These are phyloP conservation scores for Kodamaea ohmeri DNA, from an alignment of 1,139 yeast genomes.

Conservation along the genomic window DNA sequence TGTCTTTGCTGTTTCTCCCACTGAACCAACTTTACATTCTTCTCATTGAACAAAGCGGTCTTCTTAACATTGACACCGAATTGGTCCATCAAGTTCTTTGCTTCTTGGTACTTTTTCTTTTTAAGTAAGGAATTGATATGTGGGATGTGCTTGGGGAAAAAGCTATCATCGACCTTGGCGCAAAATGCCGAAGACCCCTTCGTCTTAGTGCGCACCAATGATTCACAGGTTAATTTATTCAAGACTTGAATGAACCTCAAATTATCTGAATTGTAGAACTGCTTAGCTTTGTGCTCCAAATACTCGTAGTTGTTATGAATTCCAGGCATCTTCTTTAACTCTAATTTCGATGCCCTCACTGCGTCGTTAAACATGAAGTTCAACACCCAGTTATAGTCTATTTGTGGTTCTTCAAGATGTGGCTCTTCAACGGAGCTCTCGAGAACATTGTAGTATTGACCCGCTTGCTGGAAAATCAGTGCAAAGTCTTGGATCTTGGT, in stretches of 20 bases:
- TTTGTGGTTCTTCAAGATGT: constrained; percentile 18
- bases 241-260: constrained; percentile 32
- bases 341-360: constrained; percentile 32
- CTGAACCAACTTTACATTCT: constrained; percentile 23
- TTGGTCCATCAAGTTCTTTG: constrained; percentile 29
- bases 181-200: constrained; percentile 36
- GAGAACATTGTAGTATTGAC: constrained; percentile 32
- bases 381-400: constrained; percentile 28
- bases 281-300: constrained; percentile 22
- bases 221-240: constrained; percentile 47
- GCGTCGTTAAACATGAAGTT: constrained; percentile 27
- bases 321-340: constrained; percentile 23
- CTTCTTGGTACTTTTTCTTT: constrained; percentile 43
- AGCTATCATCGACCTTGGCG: constrained; percentile 25
- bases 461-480: constrained; percentile 39
- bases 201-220: constrained; percentile 33
- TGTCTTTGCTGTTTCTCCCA: constrained; percentile 24
- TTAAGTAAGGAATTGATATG: constrained; percentile 43
- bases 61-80: constrained; percentile 35
- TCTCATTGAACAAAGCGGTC: constrained; percentile 38
- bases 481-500: constrained; percentile 33
- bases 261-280: constrained; percentile 17
- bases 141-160: constrained; percentile 46
- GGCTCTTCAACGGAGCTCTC: constrained; percentile 18
- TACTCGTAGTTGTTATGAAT: constrained; percentile 36